Evolutionary conservation across 352 stramenopile species (phyloP).

Genomic region (Blastocystis sp.): DNA sequence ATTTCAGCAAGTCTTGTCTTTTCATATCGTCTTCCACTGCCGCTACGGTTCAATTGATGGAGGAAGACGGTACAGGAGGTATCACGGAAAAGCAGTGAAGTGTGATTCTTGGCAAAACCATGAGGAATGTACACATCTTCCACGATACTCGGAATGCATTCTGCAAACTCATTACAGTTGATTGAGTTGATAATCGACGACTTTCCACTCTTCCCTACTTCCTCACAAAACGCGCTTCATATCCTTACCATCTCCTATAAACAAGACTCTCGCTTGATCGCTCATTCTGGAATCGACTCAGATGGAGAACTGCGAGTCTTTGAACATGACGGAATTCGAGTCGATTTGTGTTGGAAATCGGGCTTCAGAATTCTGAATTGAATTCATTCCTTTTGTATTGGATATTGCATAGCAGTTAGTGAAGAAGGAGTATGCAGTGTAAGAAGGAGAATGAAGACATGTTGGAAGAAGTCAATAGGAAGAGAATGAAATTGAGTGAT

Average conservation of each 20-base stretch:
- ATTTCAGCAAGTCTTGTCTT: constrained; percentile 1
- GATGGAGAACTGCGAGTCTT: too few species aligned
- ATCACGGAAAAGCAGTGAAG: constrained; percentile 33
- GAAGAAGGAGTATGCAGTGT: too few species aligned
- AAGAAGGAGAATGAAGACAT: too few species aligned
- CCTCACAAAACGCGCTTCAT: neutral
- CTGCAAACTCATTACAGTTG: constrained; percentile 11
- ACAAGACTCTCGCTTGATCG: constrained; percentile 26
- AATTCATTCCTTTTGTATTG: too few species aligned
- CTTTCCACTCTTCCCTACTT: constrained; percentile 42
- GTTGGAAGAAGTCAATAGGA: too few species aligned
- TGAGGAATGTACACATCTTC: constrained; percentile 41
- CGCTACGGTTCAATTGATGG: neutral
- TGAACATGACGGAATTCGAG: too few species aligned
- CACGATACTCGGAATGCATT: constrained; percentile 20
- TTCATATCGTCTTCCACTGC: neutral
- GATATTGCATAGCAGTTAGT: too few species aligned
- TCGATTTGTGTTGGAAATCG: too few species aligned
- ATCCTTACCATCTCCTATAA: constrained; percentile 41
- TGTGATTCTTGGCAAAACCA: constrained; percentile 10
- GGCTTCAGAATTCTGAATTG: too few species aligned
- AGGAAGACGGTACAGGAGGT: constrained; percentile 4
- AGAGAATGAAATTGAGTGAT: too few species aligned
- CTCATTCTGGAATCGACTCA: neutral
- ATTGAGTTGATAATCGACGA: constrained; percentile 57